phyloP scores from a whole-genome alignment of 257 asterid species.

The Solanum virginianum region DNA sequence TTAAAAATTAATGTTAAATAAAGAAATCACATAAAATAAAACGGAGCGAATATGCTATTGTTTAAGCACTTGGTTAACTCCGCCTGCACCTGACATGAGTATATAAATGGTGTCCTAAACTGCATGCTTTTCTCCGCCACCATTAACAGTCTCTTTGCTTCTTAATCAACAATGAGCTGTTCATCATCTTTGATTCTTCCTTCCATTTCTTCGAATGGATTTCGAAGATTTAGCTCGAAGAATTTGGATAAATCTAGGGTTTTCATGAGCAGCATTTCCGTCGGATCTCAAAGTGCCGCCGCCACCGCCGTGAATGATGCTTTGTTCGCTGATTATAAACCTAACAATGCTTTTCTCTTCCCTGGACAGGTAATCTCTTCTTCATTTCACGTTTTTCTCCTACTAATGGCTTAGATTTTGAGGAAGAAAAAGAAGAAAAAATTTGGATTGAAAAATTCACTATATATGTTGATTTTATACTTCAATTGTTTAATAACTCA shows the following conservation, averaged over 20 bases:
- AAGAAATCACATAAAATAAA: no score
- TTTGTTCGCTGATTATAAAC: constrained; percentile 58
- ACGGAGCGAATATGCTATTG: no score
- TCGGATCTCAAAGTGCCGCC: constrained; percentile 48
- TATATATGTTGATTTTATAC: neutral
- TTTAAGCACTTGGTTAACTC: neutral
- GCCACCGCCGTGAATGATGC: constrained; percentile 36
- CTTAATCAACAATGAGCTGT: constrained; percentile 17
- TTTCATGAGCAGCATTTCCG: constrained; percentile 55
- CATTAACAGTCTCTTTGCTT: neutral
- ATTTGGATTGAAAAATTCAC: neutral
- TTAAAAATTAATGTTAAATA: no score
- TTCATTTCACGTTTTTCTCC: neutral
- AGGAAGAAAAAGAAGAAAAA: no score
- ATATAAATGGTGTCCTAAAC: neutral
- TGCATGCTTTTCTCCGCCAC: constrained; percentile 14
- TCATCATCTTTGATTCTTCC: constrained; percentile 43
- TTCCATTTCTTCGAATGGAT: constrained; percentile 41
- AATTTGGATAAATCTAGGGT: constrained; percentile 52
- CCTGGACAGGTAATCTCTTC: constrained; percentile 73
- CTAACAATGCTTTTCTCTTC: constrained; percentile 80
- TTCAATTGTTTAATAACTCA: neutral
- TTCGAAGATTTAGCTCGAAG: constrained; percentile 15
- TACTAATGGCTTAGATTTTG: neutral
- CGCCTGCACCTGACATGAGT: neutral